These are phyloP conservation scores for Diaporthe citri DNA, from an alignment of 2,329 filamentous ascomycete species.

Conservation along the genomic window DNA sequence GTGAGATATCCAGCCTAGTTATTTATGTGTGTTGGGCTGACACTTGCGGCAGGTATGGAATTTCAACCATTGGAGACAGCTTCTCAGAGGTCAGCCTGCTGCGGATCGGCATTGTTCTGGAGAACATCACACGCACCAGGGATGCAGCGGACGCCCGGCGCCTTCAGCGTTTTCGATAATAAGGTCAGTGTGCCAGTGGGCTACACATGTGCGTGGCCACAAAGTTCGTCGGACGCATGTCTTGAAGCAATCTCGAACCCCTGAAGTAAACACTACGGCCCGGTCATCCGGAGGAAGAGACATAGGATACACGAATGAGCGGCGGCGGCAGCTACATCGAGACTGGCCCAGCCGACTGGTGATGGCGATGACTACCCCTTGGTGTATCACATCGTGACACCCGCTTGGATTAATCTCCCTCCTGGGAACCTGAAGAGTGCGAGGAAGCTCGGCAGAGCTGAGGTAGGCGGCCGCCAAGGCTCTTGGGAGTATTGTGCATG, in stretches of 20 bases:
- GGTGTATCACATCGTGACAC: constrained; percentile 1
- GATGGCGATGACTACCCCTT: neutral
- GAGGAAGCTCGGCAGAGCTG: constrained; percentile 20
- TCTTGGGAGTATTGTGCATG: constrained; percentile 11
- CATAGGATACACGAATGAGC: neutral
- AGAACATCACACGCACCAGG: neutral
- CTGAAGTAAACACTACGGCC: neutral
- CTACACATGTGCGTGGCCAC: neutral
- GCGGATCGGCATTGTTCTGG: neutral
- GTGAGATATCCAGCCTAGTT: neutral
- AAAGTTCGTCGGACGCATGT: neutral
- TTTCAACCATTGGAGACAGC: neutral
- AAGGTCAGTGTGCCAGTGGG: neutral
- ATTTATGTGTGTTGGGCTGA: neutral
- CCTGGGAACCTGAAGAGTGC: neutral
- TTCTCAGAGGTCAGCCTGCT: constrained; percentile 1
- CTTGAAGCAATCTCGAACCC: neutral
- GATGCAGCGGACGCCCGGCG: neutral
- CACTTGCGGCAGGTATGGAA: neutral
- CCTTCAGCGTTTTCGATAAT: neutral
- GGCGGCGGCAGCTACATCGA: neutral
- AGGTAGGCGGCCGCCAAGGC: constrained; percentile 3
- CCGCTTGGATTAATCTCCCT: constrained; percentile 20
- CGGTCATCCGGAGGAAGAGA: neutral
- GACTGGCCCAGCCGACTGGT: neutral